Evolutionary conservation across 768 basidiomycete species (phyloP), one percentile per base, ranked within the genome.

Genomic region (Termitomyces sp.): DNA sequence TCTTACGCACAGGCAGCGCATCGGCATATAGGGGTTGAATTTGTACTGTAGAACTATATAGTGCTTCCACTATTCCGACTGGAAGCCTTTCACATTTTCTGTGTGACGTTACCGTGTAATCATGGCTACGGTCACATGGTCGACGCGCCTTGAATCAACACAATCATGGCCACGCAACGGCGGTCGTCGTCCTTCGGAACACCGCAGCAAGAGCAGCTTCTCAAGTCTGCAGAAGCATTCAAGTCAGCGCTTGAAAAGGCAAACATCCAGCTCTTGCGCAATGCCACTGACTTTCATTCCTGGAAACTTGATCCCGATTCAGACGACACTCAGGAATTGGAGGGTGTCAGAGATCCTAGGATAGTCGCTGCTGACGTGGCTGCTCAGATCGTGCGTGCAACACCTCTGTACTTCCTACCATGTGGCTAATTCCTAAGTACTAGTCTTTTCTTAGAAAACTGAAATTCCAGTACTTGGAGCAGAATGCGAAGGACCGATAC

Each of bases 401-500:
- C 6, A 6, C 7, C 13, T 24, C n/a, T 36, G 36, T 30, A 48
- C 1, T 54, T 46, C n/a, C 34, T 16, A 7, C 8, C 22, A 4
- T 13, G 22, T 18, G 18, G 22, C 33, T 65, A 20, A 46, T 16
- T 3, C 13, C 4, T 2, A 36, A 22, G 27, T 53, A 16, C n/a
- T 39, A 91, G 90, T 76, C 85, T 7, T 90, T 86, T 64, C 75
- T 93, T 20, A 80, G 87, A 24, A 91, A 91, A 65, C 82, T 95
- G 30, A 95, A 95, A 72, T 93, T 92, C 67, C 89, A 91, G 62
- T 94, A 93, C 68, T 75, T 94, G 18, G 92, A 96, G 66, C 91
- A 93, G 70, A 91, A 93, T 63, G 91, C 94, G 3, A 96, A 95
- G 68, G 85, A 92, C 65, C 87, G 89, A 71, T 95, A 95, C 67